phyloP scores from a whole-genome alignment of 1,284 basidiomycete genomes.

The Amylostereum areolatum region DNA sequence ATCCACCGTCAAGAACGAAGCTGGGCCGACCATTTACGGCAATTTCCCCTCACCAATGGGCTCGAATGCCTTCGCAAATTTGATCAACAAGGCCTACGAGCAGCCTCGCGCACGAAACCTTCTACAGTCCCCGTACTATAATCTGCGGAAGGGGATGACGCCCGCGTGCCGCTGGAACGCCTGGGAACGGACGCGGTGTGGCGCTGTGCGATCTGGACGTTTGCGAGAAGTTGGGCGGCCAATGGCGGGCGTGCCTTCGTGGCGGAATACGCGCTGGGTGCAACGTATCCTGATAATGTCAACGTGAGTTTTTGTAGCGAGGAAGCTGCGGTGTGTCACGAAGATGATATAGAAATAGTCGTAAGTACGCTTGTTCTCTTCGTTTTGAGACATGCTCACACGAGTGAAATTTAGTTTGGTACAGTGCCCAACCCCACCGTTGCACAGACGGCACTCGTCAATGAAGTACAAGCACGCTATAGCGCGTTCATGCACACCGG shows the following conservation, averaged over 20 bases:
- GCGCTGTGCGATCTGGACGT: slow-evolving; percentile 67
- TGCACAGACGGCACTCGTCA: slow-evolving; percentile 49
- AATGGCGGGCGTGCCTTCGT: slow-evolving; percentile 65
- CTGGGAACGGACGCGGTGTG: slow-evolving; percentile 68
- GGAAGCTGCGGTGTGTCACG: slow-evolving; percentile 59
- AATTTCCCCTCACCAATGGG: slow-evolving; percentile 33
- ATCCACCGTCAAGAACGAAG: slow-evolving; percentile 68
- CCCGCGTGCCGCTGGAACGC: slow-evolving; percentile 47
- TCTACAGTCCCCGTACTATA: slow-evolving; percentile 46
- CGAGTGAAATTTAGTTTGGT: too few relatives aligned
- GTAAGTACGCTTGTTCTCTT: too few relatives aligned
- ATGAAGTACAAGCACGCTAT: slow-evolving; percentile 66
- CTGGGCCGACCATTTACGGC: slow-evolving; percentile 51
- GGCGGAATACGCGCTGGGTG: slow-evolving; percentile 62
- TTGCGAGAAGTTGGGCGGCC: slow-evolving; percentile 58
- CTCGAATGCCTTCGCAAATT: slow-evolving; percentile 31
- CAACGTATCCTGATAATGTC: slow-evolving; percentile 62
- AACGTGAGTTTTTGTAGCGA: slow-evolving; percentile 47
- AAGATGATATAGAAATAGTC: too few relatives aligned
- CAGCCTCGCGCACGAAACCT: slow-evolving; percentile 39
- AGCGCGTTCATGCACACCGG: slow-evolving; percentile 57
- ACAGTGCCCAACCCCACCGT: slow-evolving; percentile 52
- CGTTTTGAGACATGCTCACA: too few relatives aligned
- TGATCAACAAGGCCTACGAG: slow-evolving; percentile 45
- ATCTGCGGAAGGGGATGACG: slow-evolving; percentile 35